These are phyloP conservation scores for Nymphaea thermarum DNA, from an alignment of 164 flowering plant genomes.

Conservation along the genomic window DNA sequence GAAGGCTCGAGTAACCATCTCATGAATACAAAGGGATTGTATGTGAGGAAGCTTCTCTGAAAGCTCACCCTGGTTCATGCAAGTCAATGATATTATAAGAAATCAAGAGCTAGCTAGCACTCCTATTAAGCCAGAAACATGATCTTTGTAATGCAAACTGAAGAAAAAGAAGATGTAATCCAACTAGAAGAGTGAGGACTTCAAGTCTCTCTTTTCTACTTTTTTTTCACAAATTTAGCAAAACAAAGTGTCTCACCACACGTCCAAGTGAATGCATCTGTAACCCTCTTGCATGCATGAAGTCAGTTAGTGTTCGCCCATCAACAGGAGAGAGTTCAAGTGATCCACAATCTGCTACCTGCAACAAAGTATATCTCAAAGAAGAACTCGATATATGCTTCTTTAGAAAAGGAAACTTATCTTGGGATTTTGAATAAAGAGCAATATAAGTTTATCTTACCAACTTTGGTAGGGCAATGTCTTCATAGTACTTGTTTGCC, in stretches of 20 bases:
- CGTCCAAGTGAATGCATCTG: slow-evolving; percentile 80
- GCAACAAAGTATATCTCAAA: background rate
- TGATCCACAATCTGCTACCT: slow-evolving; percentile 92
- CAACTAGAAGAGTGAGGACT: too few species aligned
- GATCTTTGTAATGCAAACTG: too few species aligned
- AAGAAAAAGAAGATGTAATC: too few species aligned
- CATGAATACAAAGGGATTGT: slow-evolving; percentile 86
- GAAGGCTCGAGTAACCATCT: slow-evolving; percentile 93
- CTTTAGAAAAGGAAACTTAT: background rate
- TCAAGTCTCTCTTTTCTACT: too few species aligned
- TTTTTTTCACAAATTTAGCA: background rate
- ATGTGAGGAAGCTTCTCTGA: slow-evolving; percentile 91
- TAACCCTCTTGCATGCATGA: slow-evolving; percentile 90
- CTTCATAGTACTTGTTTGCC: slow-evolving; percentile 70
- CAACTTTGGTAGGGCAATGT: slow-evolving; percentile 87
- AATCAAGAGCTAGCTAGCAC: too few species aligned
- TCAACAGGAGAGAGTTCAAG: slow-evolving; percentile 97
- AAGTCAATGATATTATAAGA: too few species aligned
- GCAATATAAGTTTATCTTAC: slow-evolving; percentile 23
- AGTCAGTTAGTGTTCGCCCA: slow-evolving; percentile 90
- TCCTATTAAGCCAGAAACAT: too few species aligned
- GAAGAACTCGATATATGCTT: background rate
- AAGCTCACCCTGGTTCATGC: slow-evolving; percentile 53
- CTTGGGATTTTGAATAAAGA: background rate
- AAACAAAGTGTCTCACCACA: slow-evolving; percentile 45